Evolutionary conservation across 768 basidiomycete species (phyloP), one percentile per base, ranked within the genome.

Genomic region (Panus rudis): DNA sequence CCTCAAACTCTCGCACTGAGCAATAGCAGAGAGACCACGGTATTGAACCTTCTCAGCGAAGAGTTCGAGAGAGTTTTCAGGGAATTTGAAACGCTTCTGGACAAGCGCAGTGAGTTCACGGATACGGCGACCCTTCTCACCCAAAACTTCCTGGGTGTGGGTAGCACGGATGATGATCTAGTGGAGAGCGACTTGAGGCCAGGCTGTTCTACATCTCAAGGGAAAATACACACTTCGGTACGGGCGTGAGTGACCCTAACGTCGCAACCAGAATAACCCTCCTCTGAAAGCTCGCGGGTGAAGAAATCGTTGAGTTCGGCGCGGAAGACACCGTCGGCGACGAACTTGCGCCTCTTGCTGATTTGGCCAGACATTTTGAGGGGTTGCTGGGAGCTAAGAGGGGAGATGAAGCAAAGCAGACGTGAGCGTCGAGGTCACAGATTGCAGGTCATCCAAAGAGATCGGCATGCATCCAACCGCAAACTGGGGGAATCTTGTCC

Each of bases 301-400:
- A 98, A 96, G 79, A 99, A 98, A 70, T 99, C 96, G 63, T 91
- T 91, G 66, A 99, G 80, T 72, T 99, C 96, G 55, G 96, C 96
- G 64, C 91, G 92, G 79, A 93, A 94, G 45, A 97, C 93, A 82
- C 93, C 93, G 64, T 96, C 93, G 44, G 92, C 92, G 60, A 94
- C 88, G 60, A 94, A 93, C 80, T 92, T 97, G 76, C 92, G 83
- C 76, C 93, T 94, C 74, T 97, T 96, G 77, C 88, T 91, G 76
- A 96, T 91, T 62, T 84, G 83, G 55, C 76, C 63, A 61, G 87
- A 73, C 89, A 91, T 91, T 58, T 72, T 79, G 66, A 52, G 19
- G 48, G 42, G 37, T 45, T 46, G 42, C 49, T 39, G 37, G 41
- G 16, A 35, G 21, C 33, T 35, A 20, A 8, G 33, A 35, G 6